Base-by-base conservation (phyloP, 2,329 filamentous ascomycete genomes). In the Alternaria sp. region DNA sequence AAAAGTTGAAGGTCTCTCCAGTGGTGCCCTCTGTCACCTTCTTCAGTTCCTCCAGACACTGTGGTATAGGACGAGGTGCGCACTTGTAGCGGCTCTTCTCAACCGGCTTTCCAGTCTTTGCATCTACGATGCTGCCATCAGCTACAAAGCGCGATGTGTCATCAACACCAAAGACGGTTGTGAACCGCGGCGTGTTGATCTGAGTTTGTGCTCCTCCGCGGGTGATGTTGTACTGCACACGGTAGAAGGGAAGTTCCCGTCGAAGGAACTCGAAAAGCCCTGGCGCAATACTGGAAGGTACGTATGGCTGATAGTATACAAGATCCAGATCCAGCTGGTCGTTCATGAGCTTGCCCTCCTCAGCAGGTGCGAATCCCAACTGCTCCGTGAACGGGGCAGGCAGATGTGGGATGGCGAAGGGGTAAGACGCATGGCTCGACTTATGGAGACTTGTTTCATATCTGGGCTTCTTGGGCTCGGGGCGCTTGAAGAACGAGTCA, bases 221-320 rank as follows among this genome's bases (percentile, higher is more conserved):
- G 57, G 88, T 90, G 71, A 93, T 92, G 30, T 85, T 88, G 72
- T 93, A 93, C 69, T 88, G 85, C 5, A 93, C 91, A 56, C 90
- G 86, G 72, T 93, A 93, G 79, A 93, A 94, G 9, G 90, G 90
- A 1, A 95, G 80, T 64, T 91, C 86, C n/a, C 83, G 79, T 1
- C 92, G 87, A 2, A 95, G 84, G 72, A 93, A 93, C 13, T 88
- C 81, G 77, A 94, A 95, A 0, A 93, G 78, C 5, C 87, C 82
- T 4, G 84, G 83, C 19, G 87, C 83, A 11, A 87, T 82, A 12
- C 84, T 77, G 3, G 83, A 80, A 0, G 89, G 86, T 5, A 94
- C 84, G 67, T 91, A 94, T 0, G 91, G 91, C 70, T 92, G 86
- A 75, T 90, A 94, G 79, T 92, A 92, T 9, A 94, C 79, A 0